phyloP scores from a whole-genome alignment of 2,329 filamentous ascomycete genomes.

The Epichloe sylvatica region DNA sequence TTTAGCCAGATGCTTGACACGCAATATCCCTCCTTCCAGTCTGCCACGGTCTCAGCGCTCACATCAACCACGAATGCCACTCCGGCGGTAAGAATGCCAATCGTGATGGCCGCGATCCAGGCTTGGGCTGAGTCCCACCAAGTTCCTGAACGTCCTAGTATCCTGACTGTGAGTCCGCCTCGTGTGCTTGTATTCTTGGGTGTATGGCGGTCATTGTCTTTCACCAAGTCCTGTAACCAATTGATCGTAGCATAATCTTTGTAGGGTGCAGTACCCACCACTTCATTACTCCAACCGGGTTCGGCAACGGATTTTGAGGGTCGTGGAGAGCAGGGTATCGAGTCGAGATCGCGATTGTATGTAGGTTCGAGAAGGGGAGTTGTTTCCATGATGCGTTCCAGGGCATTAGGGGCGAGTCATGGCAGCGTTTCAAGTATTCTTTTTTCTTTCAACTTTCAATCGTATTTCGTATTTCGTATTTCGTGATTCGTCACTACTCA shows the following conservation, averaged over 20 bases:
- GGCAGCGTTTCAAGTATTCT: not conserved
- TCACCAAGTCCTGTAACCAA: constrained; percentile 47
- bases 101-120: constrained; percentile 40
- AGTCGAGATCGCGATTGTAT: not conserved
- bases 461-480: too few relatives aligned
- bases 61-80: constrained; percentile 43
- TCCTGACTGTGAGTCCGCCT: constrained; percentile 23
- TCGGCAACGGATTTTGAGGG: not conserved
- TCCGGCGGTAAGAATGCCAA: constrained; percentile 39
- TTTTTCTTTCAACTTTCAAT: not conserved
- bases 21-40: constrained; percentile 46
- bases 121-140: constrained; percentile 36
- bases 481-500: too few relatives aligned
- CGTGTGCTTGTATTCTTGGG: constrained; percentile 14
- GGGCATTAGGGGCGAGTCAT: not conserved
- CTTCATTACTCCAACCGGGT: not conserved
- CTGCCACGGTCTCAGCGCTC: constrained; percentile 37
- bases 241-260: constrained; percentile 50
- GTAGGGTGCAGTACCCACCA: constrained; percentile 29
- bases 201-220: constrained; percentile 37
- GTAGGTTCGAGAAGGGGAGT: not conserved
- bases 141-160: not conserved
- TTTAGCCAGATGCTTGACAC: constrained; percentile 28
- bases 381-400: not conserved
- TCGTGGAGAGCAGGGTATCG: not conserved